phyloP scores from a whole-genome alignment of 257 asterid genomes.

The Nicotiana benthamiana region DNA sequence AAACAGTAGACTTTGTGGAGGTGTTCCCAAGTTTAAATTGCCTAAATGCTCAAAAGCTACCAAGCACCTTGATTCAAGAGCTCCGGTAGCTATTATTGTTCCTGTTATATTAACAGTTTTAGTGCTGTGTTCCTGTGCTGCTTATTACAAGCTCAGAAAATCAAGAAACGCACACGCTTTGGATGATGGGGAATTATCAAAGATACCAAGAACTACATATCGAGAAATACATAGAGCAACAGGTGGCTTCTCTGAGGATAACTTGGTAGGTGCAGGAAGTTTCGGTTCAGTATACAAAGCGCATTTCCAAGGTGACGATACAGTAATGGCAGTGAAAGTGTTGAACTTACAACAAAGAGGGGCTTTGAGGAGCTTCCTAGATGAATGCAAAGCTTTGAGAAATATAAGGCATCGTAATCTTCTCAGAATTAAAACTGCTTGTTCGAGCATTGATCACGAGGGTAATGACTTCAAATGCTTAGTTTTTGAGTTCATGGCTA shows the following conservation, averaged over 20 bases:
- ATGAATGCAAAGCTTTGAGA: slow-evolving; percentile 29
- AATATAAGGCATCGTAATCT: slow-evolving; percentile 35
- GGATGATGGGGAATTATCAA: slow-evolving; percentile 4
- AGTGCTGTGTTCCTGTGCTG: slow-evolving; percentile 1
- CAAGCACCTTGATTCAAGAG: slow-evolving; percentile 1
- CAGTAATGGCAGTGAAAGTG: slow-evolving; percentile 28
- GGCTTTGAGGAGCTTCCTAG: slow-evolving; percentile 28
- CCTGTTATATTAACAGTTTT: not conserved
- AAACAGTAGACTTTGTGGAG: slow-evolving; percentile 32
- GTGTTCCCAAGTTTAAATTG: slow-evolving; percentile 15
- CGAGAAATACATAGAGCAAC: slow-evolving; percentile 24
- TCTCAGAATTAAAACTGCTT: slow-evolving; percentile 22
- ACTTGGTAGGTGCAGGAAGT: slow-evolving; percentile 32
- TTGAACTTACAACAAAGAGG: slow-evolving; percentile 24
- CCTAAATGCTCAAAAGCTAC: slow-evolving; percentile 9
- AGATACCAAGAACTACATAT: slow-evolving; percentile 18
- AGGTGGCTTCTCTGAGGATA: slow-evolving; percentile 25
- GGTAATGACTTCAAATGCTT: slow-evolving; percentile 36
- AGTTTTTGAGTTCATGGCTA: slow-evolving; percentile 26
- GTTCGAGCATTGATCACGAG: slow-evolving; percentile 26
- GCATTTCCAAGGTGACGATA: not conserved
- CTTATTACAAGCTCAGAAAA: not conserved
- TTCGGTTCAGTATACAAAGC: slow-evolving; percentile 36
- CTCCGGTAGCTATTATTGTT: slow-evolving; percentile 4
- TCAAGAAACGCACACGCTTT: slow-evolving; percentile 6